Evolutionary conservation across 768 basidiomycete species (phyloP).

Genomic region (Russula compacta): DNA sequence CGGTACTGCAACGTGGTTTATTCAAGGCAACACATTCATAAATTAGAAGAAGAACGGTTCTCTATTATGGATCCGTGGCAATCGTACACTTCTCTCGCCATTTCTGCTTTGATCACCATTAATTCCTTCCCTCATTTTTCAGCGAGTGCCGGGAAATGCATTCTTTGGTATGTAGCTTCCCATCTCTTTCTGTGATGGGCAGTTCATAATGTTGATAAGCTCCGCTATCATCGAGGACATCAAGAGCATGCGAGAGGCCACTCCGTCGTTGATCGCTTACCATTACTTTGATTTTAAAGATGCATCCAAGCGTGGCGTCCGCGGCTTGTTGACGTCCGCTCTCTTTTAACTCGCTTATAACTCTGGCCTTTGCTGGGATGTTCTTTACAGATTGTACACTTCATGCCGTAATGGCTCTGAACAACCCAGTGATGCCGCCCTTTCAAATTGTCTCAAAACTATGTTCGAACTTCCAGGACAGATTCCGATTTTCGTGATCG

Average conservation of each 20-base stretch:
- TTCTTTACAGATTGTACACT: neutral
- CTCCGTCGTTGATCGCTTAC: neutral
- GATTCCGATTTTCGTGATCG: neutral
- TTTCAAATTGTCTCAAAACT: neutral
- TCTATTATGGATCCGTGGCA: neutral
- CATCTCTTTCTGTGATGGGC: too few relatives aligned
- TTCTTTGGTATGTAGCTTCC: neutral
- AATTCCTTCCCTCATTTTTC: neutral
- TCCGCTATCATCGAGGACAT: neutral
- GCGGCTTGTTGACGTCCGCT: neutral
- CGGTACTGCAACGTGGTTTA: neutral
- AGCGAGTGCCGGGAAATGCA: conserved; percentile 4
- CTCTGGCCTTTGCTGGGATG: neutral
- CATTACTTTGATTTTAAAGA: conserved; percentile 1
- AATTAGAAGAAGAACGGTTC: neutral
- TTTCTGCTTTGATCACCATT: too few relatives aligned
- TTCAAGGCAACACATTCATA: neutral
- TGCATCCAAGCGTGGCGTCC: neutral
- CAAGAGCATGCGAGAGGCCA: neutral
- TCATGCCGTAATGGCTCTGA: neutral
- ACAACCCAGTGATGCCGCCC: neutral
- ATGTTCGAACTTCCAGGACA: neutral
- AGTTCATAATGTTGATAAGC: neutral
- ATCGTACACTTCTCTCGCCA: neutral
- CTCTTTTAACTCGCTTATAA: neutral